Percentiles rank a stretch among this genome's conserved stretches.
phyloP scores from a whole-genome alignment of 1,284 basidiomycete species.

The Xerocomus tenax region DNA sequence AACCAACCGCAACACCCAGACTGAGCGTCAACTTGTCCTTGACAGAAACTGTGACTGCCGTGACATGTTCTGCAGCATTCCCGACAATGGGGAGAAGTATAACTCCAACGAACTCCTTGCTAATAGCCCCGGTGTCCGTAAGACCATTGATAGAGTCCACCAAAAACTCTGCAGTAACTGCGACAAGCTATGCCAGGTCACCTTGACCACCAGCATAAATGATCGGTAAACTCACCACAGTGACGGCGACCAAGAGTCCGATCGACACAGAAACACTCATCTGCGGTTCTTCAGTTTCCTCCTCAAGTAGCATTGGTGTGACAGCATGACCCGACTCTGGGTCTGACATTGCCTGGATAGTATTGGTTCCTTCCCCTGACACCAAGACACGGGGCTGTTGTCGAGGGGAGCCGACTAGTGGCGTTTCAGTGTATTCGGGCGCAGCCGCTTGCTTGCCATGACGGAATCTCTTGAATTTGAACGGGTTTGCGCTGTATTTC shows the following conservation, averaged over 20 bases:
- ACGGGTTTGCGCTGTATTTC: conserved; percentile 28
- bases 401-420: conserved; percentile 15
- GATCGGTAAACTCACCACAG: conserved; percentile 43
- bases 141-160: conserved; percentile 70
- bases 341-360: conserved; percentile 1
- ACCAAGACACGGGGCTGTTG: background rate
- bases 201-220: background rate
- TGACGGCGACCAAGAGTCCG: conserved; percentile 49
- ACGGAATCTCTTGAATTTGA: conserved; percentile 17
- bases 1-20: conserved; percentile 81
- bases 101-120: conserved; percentile 74
- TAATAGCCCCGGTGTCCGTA: conserved; percentile 46
- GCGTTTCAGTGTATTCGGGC: background rate
- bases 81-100: conserved; percentile 83
- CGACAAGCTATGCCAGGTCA: conserved; percentile 40
- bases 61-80: conserved; percentile 69
- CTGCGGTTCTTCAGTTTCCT: conserved; percentile 51
- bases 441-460: conserved; percentile 5
- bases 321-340: conserved; percentile 8
- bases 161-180: conserved; percentile 73
- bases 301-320: conserved; percentile 13
- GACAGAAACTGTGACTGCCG: conserved; percentile 75
- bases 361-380: background rate
- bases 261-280: conserved; percentile 50
- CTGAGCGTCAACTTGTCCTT: conserved; percentile 69